Evolutionary conservation across 805 yeast species (phyloP).

Genomic region (Suhomyces prunicola): DNA sequence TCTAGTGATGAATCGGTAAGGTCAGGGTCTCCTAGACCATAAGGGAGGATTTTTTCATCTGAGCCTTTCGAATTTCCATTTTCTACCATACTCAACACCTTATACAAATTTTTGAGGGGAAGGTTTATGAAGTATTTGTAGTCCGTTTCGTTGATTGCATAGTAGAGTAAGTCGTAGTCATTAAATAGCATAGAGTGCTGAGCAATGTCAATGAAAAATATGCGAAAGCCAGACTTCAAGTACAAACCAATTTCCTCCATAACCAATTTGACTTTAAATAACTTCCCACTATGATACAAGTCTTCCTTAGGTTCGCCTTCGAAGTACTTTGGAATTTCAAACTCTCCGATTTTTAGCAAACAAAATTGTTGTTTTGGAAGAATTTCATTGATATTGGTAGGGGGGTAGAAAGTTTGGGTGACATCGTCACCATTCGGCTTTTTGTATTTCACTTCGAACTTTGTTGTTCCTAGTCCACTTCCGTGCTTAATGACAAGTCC

Average conservation of each 20-base stretch:
- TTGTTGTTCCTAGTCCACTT: conserved; percentile 56
- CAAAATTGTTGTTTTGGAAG: conserved; percentile 52
- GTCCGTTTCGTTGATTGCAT: conserved; percentile 39
- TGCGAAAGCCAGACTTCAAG: conserved; percentile 49
- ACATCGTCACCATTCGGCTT: conserved; percentile 24
- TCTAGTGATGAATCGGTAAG: neutral
- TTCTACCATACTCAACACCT: conserved; percentile 41
- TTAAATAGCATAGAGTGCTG: conserved; percentile 40
- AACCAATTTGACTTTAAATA: conserved; percentile 38
- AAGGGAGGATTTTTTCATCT: neutral
- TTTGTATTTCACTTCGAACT: conserved; percentile 43
- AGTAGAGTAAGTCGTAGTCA: conserved; percentile 42
- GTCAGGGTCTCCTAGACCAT: conserved; percentile 18
- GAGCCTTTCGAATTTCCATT: conserved; percentile 12
- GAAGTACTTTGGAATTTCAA: conserved; percentile 27
- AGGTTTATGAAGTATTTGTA: conserved; percentile 43
- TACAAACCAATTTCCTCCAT: conserved; percentile 59
- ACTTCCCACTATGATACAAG: conserved; percentile 13
- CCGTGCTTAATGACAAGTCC: conserved; percentile 53
- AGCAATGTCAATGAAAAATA: conserved; percentile 43
- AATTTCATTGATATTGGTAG: conserved; percentile 54
- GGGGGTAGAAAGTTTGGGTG: conserved; percentile 48
- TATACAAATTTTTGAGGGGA: conserved; percentile 45
- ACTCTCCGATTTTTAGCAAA: conserved; percentile 50
- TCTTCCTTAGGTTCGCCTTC: neutral